Evolutionary conservation across 208 protist species (phyloP).

Genomic region (Leishmania mexicana): DNA sequence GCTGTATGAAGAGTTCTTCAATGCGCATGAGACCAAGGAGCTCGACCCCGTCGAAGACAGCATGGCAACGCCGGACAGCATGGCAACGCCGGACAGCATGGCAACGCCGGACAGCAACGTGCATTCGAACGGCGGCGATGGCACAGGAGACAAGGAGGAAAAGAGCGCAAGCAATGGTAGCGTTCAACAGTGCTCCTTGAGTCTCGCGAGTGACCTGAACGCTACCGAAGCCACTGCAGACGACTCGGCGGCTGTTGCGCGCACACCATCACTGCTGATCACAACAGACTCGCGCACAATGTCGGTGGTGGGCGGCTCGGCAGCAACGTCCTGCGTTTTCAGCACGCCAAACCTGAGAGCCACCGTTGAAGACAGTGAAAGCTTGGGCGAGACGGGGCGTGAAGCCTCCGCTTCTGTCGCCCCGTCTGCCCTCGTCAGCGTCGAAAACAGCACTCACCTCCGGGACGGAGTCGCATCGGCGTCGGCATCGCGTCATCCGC

Average conservation of each 20-base stretch:
- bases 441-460: background rate
- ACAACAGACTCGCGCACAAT: slow-evolving; percentile 1
- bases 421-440: background rate
- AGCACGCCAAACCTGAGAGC: background rate
- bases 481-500: slow-evolving; percentile 12
- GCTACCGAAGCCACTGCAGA: background rate
- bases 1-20: slow-evolving; percentile 49
- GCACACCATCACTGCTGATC: slow-evolving; percentile 16
- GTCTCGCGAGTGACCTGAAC: background rate
- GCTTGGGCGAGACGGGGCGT: background rate
- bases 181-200: background rate
- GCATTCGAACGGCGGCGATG: background rate
- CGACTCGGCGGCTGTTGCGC: background rate
- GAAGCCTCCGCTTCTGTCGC: background rate
- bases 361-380: background rate
- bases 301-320: slow-evolving; percentile 1
- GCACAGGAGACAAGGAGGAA: background rate
- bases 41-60: slow-evolving; percentile 29
- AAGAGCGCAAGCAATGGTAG: background rate
- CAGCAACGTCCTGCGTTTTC: background rate
- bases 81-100: slow-evolving; percentile 1
- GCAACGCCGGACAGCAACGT: background rate
- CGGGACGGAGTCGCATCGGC: background rate
- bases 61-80: slow-evolving; percentile 13
- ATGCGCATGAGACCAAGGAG: slow-evolving; percentile 22